These are phyloP conservation scores for Beauveria varroae DNA, from an alignment of 2,329 filamentous ascomycete genomes.

Conservation along the genomic window DNA sequence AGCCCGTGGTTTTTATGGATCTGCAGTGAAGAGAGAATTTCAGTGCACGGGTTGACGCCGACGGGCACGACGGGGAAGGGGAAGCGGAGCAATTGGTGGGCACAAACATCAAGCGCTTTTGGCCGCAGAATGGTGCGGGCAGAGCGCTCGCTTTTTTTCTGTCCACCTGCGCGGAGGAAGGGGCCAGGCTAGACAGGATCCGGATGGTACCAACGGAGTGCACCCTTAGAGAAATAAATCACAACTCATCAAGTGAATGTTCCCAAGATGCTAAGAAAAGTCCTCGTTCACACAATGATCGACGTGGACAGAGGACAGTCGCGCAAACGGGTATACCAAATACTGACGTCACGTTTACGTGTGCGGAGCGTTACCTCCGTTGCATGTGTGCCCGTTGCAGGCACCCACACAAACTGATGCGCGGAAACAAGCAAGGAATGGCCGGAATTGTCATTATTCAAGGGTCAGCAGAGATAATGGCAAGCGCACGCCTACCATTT, in stretches of 20 bases:
- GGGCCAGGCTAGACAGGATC: too few species aligned
- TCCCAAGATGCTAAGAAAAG: background rate
- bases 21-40: too few species aligned
- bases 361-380: background rate
- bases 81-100: background rate
- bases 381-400: background rate
- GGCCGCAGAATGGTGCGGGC: too few species aligned
- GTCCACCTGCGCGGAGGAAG: background rate
- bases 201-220: too few species aligned
- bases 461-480: background rate
- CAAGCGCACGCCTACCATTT: too few species aligned
- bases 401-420: background rate
- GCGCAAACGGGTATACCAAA: background rate
- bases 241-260: too few species aligned
- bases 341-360: background rate
- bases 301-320: background rate
- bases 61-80: background rate
- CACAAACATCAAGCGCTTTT: too few species aligned
- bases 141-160: background rate
- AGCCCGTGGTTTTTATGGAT: too few species aligned
- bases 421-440: background rate
- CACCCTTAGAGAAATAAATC: background rate
- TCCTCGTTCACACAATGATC: background rate
- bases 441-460: background rate
- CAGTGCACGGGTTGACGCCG: background rate